A percentile compares a stretch with the other conserved stretches of the same genome.
These are phyloP conservation scores for Zoysia matrella DNA, from an alignment of 202 grass and related monocot species.

Conservation along the genomic window DNA sequence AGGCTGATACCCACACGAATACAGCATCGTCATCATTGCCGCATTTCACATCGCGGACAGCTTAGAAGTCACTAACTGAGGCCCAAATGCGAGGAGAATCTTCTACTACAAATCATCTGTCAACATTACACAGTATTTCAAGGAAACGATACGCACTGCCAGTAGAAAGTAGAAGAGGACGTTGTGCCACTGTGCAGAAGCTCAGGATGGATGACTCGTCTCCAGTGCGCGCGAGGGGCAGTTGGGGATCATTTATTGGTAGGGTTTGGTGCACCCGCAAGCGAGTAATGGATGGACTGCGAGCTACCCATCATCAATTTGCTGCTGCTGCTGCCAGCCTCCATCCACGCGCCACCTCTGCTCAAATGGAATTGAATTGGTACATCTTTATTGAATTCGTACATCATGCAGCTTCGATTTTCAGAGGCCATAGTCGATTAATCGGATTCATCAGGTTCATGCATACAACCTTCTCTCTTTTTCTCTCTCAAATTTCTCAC, in stretches of 20 bases:
- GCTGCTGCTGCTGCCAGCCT: constrained; percentile 23
- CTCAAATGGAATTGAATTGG: constrained; percentile 54
- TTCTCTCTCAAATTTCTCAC: too few relatives aligned
- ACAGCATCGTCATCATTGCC: neutral
- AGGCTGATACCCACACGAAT: constrained; percentile 37
- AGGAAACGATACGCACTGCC: neutral
- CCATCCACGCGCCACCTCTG: constrained; percentile 58
- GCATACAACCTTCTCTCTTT: too few relatives aligned
- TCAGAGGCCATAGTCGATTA: too few relatives aligned
- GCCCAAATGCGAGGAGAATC: constrained; percentile 15
- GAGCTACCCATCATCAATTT: constrained; percentile 42
- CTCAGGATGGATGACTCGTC: neutral
- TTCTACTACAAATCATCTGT: neutral
- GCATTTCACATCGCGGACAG: constrained; percentile 43
- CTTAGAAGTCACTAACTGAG: constrained; percentile 18
- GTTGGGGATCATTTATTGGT: constrained; percentile 38
- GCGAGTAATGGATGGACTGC: constrained; percentile 32
- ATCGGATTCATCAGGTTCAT: too few relatives aligned
- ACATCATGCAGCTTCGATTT: neutral
- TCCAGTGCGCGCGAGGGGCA: neutral
- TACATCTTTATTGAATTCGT: constrained; percentile 31
- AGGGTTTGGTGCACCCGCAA: constrained; percentile 50
- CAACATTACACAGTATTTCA: neutral
- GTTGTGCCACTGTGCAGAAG: neutral
- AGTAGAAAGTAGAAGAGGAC: too few relatives aligned